Base-by-base conservation (phyloP, 192 early-diverging fungal species). In the Spizellomyces sp. region DNA sequence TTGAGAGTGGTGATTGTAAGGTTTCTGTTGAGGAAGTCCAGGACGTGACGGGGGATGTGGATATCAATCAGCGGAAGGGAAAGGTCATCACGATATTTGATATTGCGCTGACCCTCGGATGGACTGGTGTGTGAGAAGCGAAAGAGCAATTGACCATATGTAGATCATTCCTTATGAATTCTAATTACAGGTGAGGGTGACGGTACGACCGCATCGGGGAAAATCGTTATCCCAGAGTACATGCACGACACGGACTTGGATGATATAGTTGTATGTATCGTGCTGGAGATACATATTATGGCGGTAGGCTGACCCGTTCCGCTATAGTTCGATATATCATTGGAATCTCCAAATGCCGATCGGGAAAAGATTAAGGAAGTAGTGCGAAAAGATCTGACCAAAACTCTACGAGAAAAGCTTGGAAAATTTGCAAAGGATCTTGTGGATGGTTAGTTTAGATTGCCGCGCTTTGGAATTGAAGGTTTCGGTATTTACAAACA, bases 1-100 rank as follows among this genome's bases (percentile, higher is more conserved):
- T 77, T 5, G 83, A 84, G 44, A 75, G 84, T 27, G 83, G 83
- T 22, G 92, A 87, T 14, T 75, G 83, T 27, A 83, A 73, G 14
- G 86, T 88, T 12, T 74, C 78, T 27, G 87, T 89, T 12, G 79
- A 81, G 43, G 81, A 87, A 21, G 81, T 97, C 17, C 74, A 80
- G 62, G 82, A 84, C 3, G 86, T 95, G 27, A 84, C 73, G 5
- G 96, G 96, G 44, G 96, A 99, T 79, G 92, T 88, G 8, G 93
- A 97, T 56, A 81, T 99, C 70, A 96, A 95, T 82, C 92, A 95
- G 81, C 88, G 96, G 70, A 99, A 99, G 79, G 95, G 95, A 44
- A 93, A 94, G 77, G 81, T 99, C 47, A 94, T 99, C 57, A 92
- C 94, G 54, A 94, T 99, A 73, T 96, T 86, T 80, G 96, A 97